Evolutionary conservation across 169 alveolate genomes (phyloP).

Genomic region (Eimeria maxima): DNA sequence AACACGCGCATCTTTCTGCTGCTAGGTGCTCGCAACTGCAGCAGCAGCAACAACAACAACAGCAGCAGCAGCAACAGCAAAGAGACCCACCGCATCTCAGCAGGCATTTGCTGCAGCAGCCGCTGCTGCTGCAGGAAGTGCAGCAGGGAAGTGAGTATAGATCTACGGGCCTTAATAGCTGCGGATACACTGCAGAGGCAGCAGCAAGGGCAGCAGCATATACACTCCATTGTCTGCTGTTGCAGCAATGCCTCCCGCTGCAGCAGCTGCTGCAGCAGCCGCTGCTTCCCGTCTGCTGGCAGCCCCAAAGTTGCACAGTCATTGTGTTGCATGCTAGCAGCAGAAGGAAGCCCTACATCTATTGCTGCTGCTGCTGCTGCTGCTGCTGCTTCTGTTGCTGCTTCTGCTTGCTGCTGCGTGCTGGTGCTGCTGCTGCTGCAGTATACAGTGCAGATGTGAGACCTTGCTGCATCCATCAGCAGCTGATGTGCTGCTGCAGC

Average conservation of each 20-base stretch:
- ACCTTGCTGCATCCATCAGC: slow-evolving; percentile 30
- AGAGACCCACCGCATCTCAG: too few relatives aligned
- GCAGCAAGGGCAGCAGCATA: slow-evolving; percentile 56
- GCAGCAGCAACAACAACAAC: slow-evolving; percentile 30
- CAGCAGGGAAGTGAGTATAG: slow-evolving; percentile 7
- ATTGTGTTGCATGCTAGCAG: background rate
- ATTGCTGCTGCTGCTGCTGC: slow-evolving; percentile 37
- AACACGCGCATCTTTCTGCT: background rate
- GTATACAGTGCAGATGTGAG: slow-evolving; percentile 51
- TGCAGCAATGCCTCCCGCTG: too few relatives aligned
- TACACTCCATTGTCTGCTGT: too few relatives aligned
- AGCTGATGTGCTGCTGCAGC: slow-evolving; percentile 65
- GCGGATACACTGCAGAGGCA: slow-evolving; percentile 67
- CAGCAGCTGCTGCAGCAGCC: too few relatives aligned
- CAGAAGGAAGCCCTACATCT: slow-evolving; percentile 1
- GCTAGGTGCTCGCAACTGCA: background rate
- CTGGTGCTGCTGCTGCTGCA: slow-evolving; percentile 60
- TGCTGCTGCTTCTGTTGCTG: slow-evolving; percentile 11
- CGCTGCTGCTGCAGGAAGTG: slow-evolving; percentile 72
- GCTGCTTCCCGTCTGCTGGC: too few relatives aligned
- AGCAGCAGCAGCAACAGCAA: slow-evolving; percentile 43
- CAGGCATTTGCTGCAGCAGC: too few relatives aligned
- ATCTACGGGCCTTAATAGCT: slow-evolving; percentile 39
- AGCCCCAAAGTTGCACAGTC: background rate
- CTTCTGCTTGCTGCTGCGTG: too few relatives aligned